Evolutionary conservation across 768 basidiomycete genomes (phyloP).

Genomic region (Psilocybe cyanescens): DNA sequence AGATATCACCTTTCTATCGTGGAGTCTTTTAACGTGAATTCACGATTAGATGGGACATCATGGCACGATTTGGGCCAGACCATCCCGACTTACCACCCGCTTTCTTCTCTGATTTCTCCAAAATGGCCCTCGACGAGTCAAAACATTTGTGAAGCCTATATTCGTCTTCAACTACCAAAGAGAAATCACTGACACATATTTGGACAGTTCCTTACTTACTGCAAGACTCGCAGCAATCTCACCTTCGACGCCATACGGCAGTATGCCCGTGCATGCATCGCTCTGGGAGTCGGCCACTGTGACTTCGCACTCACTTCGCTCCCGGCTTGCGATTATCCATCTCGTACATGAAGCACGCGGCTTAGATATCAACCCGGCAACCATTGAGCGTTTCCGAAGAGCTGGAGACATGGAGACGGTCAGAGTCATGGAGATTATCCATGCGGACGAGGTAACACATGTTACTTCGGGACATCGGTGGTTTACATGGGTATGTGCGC

Average conservation of each 20-base stretch:
- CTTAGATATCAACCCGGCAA: constrained; percentile 81
- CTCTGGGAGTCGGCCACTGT: constrained; percentile 80
- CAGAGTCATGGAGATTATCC: constrained; percentile 71
- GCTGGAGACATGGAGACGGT: constrained; percentile 73
- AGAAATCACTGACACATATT: background rate
- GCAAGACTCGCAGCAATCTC: constrained; percentile 64
- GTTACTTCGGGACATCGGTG: constrained; percentile 83
- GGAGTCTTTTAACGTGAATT: background rate
- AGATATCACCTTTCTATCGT: constrained; percentile 25
- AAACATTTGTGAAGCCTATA: constrained; percentile 64
- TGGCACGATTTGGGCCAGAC: constrained; percentile 71
- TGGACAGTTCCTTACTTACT: constrained; percentile 55
- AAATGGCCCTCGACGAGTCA: constrained; percentile 86
- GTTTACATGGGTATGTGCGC: constrained; percentile 78
- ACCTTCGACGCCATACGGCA: constrained; percentile 72
- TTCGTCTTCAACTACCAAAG: background rate
- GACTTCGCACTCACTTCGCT: constrained; percentile 67
- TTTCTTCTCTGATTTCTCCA: constrained; percentile 82
- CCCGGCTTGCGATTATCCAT: constrained; percentile 83
- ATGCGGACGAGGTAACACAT: constrained; percentile 81
- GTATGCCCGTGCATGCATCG: constrained; percentile 73
- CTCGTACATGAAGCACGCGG: constrained; percentile 86
- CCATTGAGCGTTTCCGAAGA: constrained; percentile 71
- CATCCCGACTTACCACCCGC: constrained; percentile 67
- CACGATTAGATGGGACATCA: constrained; percentile 73